Evolutionary conservation across 805 yeast genomes (phyloP).

Genomic region (Nakazawaea populi): DNA sequence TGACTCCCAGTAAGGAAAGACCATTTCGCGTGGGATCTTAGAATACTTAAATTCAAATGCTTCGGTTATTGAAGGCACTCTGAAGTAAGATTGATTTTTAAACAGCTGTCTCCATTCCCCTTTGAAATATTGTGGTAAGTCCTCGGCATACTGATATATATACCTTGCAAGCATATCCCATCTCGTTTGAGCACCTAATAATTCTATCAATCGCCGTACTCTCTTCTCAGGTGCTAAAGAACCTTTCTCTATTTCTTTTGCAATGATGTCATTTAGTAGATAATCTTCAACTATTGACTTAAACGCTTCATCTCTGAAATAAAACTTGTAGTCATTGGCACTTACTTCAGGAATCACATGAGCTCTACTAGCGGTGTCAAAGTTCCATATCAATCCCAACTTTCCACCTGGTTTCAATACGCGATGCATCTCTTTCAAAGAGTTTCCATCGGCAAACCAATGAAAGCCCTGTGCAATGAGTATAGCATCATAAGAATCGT

Average conservation of each 20-base stretch:
- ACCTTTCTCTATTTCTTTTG: constrained; percentile 7
- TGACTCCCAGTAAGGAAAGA: constrained; percentile 48
- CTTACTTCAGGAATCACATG: constrained; percentile 13
- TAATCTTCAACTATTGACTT: constrained; percentile 30
- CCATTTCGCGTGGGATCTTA: constrained; percentile 25
- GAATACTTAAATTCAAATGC: constrained; percentile 24
- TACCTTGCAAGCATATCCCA: constrained; percentile 9
- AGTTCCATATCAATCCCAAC: constrained; percentile 57
- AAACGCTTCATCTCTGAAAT: constrained; percentile 13
- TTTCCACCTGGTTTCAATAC: constrained; percentile 44
- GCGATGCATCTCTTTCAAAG: constrained; percentile 44
- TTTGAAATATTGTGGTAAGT: constrained; percentile 53
- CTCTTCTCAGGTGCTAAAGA: constrained; percentile 3
- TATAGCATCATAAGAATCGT: constrained; percentile 39
- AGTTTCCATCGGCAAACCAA: constrained; percentile 51
- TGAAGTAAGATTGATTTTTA: constrained; percentile 24
- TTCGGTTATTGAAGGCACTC: constrained; percentile 26
- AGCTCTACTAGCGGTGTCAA: constrained; percentile 28
- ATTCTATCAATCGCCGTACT: constrained; percentile 5
- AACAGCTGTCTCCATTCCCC: constrained; percentile 41
- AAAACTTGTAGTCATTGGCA: constrained; percentile 9
- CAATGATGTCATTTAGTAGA: constrained; percentile 16
- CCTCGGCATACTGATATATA: constrained; percentile 24
- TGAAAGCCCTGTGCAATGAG: constrained; percentile 60
- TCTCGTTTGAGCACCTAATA: constrained; percentile 6